Evolutionary conservation across 2,329 filamentous ascomycete genomes (phyloP), one percentile per base, ranked within the genome.

Genomic region (Drechslera avenae): DNA sequence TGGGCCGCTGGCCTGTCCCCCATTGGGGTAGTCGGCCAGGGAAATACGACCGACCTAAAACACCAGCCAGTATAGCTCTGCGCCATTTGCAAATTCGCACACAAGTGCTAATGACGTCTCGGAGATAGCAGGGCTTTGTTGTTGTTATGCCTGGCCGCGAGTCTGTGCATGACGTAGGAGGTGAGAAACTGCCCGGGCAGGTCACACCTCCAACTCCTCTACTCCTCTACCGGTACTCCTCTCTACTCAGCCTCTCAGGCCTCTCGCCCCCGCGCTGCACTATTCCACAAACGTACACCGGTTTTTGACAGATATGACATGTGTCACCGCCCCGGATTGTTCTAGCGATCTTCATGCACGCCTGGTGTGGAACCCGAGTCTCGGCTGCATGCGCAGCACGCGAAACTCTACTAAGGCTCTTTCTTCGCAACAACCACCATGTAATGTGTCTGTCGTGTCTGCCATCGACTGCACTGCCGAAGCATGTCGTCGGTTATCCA

Each of bases 401-500:
- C 44, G 52, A 49, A 28, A 12, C 26, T 10, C 7, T 51, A 28
- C 44, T 32, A 31, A 21, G 40, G 31, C 43, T 19, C 30, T 23
- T 42, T 7, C 31, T 40, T 44, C 46, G 40, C 31, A 5, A 52
- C 47, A 33, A 28, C 14, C 39, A 32, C 42, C 31, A 45, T 34
- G 37, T 47, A 37, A 43, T 36, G 55, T 54, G 46, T 40, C 45
- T 43, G 44, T 54, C 26, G 28, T 40, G 34, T 45, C 54, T 26
- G 28, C 37, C 19, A 31, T 50, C 30, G 41, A 51, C 47, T 34
- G 35, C 49, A 55, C 54, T 74, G 75, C 73, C 71, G 74, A 62
- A 68, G 68, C 43, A 63, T 78, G 53, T 52, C 64, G 53, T 52
- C 64, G 50, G 58, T 65, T 42, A 57, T 62, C 46, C 60, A 67